These are phyloP conservation scores for Carallia pectinifolia DNA, from an alignment of 345 rosid genomes.

Conservation along the genomic window DNA sequence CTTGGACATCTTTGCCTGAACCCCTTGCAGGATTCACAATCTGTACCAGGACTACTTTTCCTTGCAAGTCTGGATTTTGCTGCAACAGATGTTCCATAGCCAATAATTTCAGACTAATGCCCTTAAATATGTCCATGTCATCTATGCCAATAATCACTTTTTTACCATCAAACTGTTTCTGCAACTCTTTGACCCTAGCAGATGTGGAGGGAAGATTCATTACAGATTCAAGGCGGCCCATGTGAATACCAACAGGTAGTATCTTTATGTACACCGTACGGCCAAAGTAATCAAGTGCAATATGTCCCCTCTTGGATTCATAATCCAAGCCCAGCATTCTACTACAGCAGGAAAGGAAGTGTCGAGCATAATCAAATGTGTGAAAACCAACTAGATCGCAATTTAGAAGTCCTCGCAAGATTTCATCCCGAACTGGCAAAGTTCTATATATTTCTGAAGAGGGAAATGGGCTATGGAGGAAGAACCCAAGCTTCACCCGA, in stretches of 20 bases:
- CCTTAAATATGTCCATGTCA: constrained; percentile 85
- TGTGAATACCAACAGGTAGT: constrained; percentile 70
- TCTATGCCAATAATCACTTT: constrained; percentile 72
- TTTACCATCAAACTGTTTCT: constrained; percentile 54
- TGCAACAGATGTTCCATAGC: constrained; percentile 69
- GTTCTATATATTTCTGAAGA: constrained; percentile 80
- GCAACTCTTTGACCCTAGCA: constrained; percentile 56
- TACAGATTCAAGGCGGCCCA: constrained; percentile 70
- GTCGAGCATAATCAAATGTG: constrained; percentile 78
- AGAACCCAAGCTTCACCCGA: constrained; percentile 72
- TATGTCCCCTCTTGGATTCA: constrained; percentile 81
- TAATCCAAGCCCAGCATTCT: constrained; percentile 85
- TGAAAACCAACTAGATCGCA: constrained; percentile 80
- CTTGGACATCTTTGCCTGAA: constrained; percentile 68
- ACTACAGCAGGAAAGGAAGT: constrained; percentile 77
- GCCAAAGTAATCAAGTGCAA: constrained; percentile 81
- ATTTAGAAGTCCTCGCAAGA: constrained; percentile 66
- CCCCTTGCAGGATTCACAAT: constrained; percentile 79
- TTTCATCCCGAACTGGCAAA: constrained; percentile 64
- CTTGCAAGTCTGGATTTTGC: constrained; percentile 50
- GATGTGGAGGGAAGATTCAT: constrained; percentile 61
- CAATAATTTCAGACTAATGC: constrained; percentile 68
- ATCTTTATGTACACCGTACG: constrained; percentile 74
- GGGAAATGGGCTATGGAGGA: constrained; percentile 83
- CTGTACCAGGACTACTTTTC: constrained; percentile 73